A percentile compares a stretch with the other conserved stretches of the same genome.
Evolutionary conservation across 2,329 filamentous ascomycete genomes (phyloP).

Genomic region (Verticillium albo-atrum): DNA sequence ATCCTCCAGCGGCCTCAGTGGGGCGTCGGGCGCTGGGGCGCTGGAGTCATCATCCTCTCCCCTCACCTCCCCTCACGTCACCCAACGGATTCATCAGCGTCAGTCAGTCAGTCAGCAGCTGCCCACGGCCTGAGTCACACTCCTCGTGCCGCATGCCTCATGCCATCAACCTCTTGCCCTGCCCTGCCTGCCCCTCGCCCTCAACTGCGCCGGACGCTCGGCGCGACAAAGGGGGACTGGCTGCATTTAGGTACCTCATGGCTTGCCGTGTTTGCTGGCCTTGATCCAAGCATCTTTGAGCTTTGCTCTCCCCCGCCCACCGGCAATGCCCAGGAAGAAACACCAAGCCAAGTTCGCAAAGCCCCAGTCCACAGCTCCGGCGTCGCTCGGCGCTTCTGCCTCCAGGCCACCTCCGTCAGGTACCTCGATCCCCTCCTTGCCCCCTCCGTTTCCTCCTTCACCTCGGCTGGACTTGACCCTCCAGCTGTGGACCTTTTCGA

Average conservation of each 20-base stretch:
- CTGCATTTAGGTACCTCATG: not conserved
- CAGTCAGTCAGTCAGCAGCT: not conserved
- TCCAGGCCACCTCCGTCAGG: constrained; percentile 9
- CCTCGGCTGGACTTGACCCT: constrained; percentile 11
- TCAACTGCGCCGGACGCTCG: not conserved
- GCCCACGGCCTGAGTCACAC: not conserved
- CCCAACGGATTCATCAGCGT: not conserved
- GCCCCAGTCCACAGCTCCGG: constrained; percentile 47
- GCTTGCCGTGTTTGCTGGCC: not conserved
- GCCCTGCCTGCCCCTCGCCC: not conserved
- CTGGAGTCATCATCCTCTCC: not conserved
- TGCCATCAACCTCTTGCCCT: not conserved
- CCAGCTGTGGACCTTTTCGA: constrained; percentile 18
- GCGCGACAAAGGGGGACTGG: not conserved
- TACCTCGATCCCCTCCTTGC: constrained; percentile 1
- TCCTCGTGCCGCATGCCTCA: not conserved
- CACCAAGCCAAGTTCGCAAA: constrained; percentile 52
- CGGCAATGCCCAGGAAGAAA: constrained; percentile 60
- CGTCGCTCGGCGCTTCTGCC: constrained; percentile 13
- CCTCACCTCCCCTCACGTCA: too few relatives aligned
- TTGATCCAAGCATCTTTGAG: not conserved
- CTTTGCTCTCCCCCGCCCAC: not conserved
- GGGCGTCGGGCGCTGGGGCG: not conserved
- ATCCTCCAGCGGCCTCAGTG: not conserved
- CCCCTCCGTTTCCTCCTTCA: not conserved